These are phyloP conservation scores for Didymella keratinophila DNA, from an alignment of 2,329 filamentous ascomycete genomes.

Conservation along the genomic window DNA sequence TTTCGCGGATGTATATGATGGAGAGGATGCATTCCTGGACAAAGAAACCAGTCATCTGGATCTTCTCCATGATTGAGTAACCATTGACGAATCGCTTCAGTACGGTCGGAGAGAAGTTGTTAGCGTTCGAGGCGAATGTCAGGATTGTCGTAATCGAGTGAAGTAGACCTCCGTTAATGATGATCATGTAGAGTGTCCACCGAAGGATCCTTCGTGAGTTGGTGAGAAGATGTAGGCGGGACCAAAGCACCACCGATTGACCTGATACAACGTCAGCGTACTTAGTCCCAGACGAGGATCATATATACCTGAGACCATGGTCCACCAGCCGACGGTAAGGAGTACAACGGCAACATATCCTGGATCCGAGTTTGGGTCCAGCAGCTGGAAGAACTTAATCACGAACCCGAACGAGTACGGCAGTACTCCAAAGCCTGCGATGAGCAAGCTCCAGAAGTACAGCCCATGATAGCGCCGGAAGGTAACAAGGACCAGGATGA, in stretches of 20 bases:
- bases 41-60: slow-evolving; percentile 56
- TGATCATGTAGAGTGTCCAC: slow-evolving; percentile 65
- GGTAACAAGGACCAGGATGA: slow-evolving; percentile 56
- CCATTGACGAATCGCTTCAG: slow-evolving; percentile 42
- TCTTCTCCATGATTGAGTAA: slow-evolving; percentile 56
- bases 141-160: slow-evolving; percentile 64
- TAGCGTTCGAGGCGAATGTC: slow-evolving; percentile 61
- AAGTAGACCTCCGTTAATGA: slow-evolving; percentile 61
- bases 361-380: slow-evolving; percentile 34
- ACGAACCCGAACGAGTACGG: slow-evolving; percentile 59
- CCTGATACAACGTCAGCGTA: slow-evolving; percentile 44
- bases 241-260: slow-evolving; percentile 69
- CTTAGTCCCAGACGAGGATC: neutral
- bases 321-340: slow-evolving; percentile 63
- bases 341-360: slow-evolving; percentile 54
- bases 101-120: slow-evolving; percentile 28
- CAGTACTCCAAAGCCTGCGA: slow-evolving; percentile 55
- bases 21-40: slow-evolving; percentile 52
- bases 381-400: slow-evolving; percentile 52
- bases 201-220: slow-evolving; percentile 59
- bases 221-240: slow-evolving; percentile 67
- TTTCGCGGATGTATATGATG: slow-evolving; percentile 62
- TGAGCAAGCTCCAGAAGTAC: slow-evolving; percentile 60
- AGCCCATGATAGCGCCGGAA: slow-evolving; percentile 58
- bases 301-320: slow-evolving; percentile 61